Percentiles rank a stretch among this genome's conserved stretches.
These are phyloP conservation scores for Microsporum audouinii DNA, from an alignment of 2,329 filamentous ascomycete genomes.

Conservation along the genomic window DNA sequence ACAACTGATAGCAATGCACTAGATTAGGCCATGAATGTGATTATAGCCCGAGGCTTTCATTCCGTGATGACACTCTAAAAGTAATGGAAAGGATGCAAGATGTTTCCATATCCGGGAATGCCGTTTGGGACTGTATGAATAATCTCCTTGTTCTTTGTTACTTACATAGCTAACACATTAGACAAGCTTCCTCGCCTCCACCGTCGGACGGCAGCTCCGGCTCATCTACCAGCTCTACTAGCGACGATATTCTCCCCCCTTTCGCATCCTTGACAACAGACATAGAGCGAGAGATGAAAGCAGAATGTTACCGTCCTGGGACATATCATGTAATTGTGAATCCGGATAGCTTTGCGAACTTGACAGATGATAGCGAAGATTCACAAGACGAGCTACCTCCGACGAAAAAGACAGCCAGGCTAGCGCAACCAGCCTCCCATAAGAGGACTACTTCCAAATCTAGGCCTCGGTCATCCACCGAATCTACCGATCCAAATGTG, in stretches of 20 bases:
- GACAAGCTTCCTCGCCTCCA: constrained; percentile 22
- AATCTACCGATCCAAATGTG: constrained; percentile 36
- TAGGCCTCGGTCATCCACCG: constrained; percentile 7
- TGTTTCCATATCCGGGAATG: constrained; percentile 41
- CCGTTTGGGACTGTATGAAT: constrained; percentile 46
- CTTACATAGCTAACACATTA: constrained; percentile 11
- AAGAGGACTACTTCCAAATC: neutral
- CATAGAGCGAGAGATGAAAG: constrained; percentile 48
- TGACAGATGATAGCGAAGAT: constrained; percentile 41
- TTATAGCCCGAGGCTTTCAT: constrained; percentile 46
- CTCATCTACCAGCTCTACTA: constrained; percentile 22
- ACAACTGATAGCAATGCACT: constrained; percentile 38
- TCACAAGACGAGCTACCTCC: neutral
- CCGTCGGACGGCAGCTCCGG: constrained; percentile 20
- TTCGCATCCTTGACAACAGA: constrained; percentile 45
- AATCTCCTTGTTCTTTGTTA: neutral
- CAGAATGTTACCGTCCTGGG: constrained; percentile 40
- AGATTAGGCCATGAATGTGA: constrained; percentile 47
- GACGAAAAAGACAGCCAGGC: constrained; percentile 8
- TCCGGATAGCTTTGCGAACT: constrained; percentile 42
- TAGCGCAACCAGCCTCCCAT: neutral
- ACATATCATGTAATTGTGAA: constrained; percentile 47
- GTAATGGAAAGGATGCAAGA: constrained; percentile 43
- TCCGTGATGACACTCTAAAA: constrained; percentile 43
- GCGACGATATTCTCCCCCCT: constrained; percentile 41